Evolutionary conservation across 2,329 filamentous ascomycete genomes (phyloP), one percentile per base, ranked within the genome.

Genomic region (Neonectria neomacrospora): DNA sequence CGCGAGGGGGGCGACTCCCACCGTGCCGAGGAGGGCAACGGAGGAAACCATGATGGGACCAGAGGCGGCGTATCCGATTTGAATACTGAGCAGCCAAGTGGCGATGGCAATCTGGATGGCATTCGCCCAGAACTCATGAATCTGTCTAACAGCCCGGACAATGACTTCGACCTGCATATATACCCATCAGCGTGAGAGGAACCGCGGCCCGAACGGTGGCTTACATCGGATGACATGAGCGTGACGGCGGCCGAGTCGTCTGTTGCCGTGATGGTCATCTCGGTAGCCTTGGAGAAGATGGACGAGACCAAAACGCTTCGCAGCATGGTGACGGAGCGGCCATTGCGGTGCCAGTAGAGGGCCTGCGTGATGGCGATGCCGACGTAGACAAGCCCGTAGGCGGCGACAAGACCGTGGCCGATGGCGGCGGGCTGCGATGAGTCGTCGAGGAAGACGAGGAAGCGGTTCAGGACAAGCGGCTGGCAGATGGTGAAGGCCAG

Each of bases 211-310:
- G 2, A 11, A 50, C 12, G 22, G 7, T 3, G 10, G 53, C 72
- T 69, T 71, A 73, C 75, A 74, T 80, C 79, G 12, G 79, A 76
- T 53, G 78, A 80, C 78, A 81, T 81, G 50, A 81, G 73, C 2
- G 79, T 81, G 16, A 80, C 70, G 1, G 79, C 73, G 5, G 77
- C 76, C 6, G 75, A 72, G 57, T 78, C 73, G 18, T 76, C 74
- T 8, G 71, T 63, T 18, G 65, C 63, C 5, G 72, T 70, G 14
- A 73, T 71, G 6, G 71, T 75, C 30, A 77, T 65, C 7, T 72
- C 67, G 0, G 74, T 77, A 1, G 76, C 72, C 51, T 80, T 78
- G 30, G 69, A 61, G 58, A 78, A 80, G 7, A 80, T 67, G 2
- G 74, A 72, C 11, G 77, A 72, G 16, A 77, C 74, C 16, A 79